Evolutionary conservation across 2,329 filamentous ascomycete genomes (phyloP).

Genomic region (Aphanoascus verrucosus): DNA sequence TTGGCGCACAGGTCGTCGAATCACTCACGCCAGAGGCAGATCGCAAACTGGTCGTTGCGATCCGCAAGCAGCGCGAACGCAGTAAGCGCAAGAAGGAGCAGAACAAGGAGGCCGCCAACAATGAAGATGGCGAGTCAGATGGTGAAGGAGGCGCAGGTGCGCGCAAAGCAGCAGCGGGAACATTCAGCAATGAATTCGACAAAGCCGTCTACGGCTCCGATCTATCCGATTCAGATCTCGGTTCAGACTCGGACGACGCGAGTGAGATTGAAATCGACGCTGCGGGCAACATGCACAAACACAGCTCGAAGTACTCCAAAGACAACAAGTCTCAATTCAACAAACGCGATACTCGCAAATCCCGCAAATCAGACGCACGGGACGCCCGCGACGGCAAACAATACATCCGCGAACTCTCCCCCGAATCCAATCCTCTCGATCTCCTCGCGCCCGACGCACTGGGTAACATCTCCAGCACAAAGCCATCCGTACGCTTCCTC

Average conservation of each 20-base stretch:
- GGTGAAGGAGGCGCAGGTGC: background rate
- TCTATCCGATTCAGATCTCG: constrained; percentile 44
- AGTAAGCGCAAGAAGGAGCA: constrained; percentile 79
- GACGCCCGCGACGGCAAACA: constrained; percentile 20
- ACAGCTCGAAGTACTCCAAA: constrained; percentile 3
- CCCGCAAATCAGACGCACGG: background rate
- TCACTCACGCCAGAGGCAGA: constrained; percentile 73
- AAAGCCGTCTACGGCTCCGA: constrained; percentile 84
- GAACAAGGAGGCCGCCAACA: constrained; percentile 45
- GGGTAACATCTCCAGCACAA: constrained; percentile 85
- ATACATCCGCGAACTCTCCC: constrained; percentile 72
- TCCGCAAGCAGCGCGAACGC: constrained; percentile 87
- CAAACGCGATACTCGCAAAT: background rate
- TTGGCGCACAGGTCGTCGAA: constrained; percentile 72
- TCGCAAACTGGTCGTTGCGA: constrained; percentile 82
- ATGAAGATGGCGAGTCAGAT: constrained; percentile 32
- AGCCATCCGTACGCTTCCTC: constrained; percentile 48
- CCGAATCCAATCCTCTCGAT: constrained; percentile 89
- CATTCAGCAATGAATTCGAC: constrained; percentile 85
- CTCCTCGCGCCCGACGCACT: constrained; percentile 80
- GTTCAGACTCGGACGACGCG: constrained; percentile 52
- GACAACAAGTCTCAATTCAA: constrained; percentile 9
- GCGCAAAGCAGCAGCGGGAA: constrained; percentile 15
- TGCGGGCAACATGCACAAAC: constrained; percentile 23
- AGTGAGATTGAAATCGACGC: constrained; percentile 35